phyloP scores from a whole-genome alignment of 345 rosid species.

The Linum trigynum region DNA sequence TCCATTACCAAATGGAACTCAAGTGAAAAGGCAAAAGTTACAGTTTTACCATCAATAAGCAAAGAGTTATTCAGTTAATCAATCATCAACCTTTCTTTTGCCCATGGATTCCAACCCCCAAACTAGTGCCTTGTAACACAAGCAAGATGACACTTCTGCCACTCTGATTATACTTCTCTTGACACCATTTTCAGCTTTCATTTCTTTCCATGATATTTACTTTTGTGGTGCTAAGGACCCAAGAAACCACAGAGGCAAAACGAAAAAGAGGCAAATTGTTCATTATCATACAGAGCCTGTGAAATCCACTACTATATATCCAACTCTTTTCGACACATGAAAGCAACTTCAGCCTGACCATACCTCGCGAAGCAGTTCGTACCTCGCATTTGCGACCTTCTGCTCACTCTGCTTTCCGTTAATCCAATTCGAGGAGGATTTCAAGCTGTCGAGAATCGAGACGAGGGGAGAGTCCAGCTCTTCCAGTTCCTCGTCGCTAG shows the following conservation, averaged over 20 bases:
- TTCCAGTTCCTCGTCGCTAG: conserved; percentile 85
- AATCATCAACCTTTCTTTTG: too few species aligned
- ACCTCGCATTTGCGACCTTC: conserved; percentile 42
- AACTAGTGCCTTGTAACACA: too few species aligned
- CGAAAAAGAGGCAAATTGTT: background rate
- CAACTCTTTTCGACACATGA: background rate
- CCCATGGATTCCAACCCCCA: too few species aligned
- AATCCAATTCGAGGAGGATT: conserved; percentile 27
- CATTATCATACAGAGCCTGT: background rate
- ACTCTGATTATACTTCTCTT: too few species aligned
- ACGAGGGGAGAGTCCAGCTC: conserved; percentile 69
- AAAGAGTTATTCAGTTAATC: too few species aligned
- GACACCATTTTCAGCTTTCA: too few species aligned
- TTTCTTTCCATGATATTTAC: too few species aligned
- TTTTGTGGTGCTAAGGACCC: background rate
- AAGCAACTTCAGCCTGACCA: conserved; percentile 41
- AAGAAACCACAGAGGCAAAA: background rate
- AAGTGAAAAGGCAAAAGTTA: too few species aligned
- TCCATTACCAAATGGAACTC: too few species aligned
- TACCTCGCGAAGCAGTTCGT: conserved; percentile 71
- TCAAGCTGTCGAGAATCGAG: conserved; percentile 42
- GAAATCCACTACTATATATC: background rate
- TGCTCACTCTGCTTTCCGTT: conserved; percentile 26
- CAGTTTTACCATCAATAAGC: too few species aligned
- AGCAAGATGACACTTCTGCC: too few species aligned